Conservation (phyloP, 306 rosid species). For the Carpinus fangiana region DNA sequence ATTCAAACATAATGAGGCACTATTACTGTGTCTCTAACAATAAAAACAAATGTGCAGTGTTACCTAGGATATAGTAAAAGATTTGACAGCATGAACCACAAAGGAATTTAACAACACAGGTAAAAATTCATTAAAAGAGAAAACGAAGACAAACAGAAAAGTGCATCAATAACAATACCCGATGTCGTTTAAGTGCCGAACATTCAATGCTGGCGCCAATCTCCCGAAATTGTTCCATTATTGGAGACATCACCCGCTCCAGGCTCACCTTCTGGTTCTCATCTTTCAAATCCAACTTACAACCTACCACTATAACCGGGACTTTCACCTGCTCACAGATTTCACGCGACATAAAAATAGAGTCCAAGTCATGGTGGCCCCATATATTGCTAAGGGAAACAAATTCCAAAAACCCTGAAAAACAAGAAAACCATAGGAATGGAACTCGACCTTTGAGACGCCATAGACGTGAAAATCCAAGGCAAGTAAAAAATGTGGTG, state of each 20-base stretch:
- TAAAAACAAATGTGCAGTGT: neutral
- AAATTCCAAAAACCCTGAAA: constrained; percentile 7
- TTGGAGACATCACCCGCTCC: constrained; percentile 95
- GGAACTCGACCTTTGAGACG: too few relatives aligned
- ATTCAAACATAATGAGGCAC: neutral
- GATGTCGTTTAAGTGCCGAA: constrained; percentile 81
- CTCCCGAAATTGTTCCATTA: constrained; percentile 97
- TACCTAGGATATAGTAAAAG: neutral
- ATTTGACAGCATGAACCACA: neutral
- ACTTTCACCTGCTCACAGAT: constrained; percentile 73
- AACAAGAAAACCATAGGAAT: neutral
- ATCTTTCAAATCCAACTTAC: constrained; percentile 94
- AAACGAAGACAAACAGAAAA: neutral
- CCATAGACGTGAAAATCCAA: too few relatives aligned
- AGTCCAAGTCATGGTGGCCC: neutral
- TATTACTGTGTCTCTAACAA: neutral
- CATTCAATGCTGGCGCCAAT: constrained; percentile 96
- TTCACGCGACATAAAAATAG: constrained; percentile 14
- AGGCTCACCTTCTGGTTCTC: constrained; percentile 86
- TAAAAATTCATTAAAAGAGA: neutral
- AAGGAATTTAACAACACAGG: neutral
- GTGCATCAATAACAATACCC: constrained; percentile 44
- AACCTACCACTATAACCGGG: constrained; percentile 96
- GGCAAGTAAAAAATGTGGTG: too few relatives aligned
- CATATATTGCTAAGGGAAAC: neutral